phyloP scores from a whole-genome alignment of 148 eudicot species.

The Chenopodium formosanum region DNA sequence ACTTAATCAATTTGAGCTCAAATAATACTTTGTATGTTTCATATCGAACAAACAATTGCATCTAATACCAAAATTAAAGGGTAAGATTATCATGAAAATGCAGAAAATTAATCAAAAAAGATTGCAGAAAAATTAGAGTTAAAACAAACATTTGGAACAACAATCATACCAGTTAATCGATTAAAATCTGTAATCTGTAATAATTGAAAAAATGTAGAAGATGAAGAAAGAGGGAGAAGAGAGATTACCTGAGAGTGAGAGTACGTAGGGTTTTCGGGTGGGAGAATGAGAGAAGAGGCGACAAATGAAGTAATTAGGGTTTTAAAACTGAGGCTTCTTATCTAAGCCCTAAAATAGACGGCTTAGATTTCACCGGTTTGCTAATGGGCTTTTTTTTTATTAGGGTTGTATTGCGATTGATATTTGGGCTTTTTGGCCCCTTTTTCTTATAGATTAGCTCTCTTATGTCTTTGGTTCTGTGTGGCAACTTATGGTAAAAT shows the following conservation, averaged over 20 bases:
- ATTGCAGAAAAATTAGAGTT: neutral
- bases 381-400: neutral
- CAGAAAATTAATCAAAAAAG: neutral
- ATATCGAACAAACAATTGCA: neutral
- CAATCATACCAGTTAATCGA: neutral
- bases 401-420: neutral
- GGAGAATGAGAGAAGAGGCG: slow-evolving; percentile 6
- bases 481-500: too few species aligned
- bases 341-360: slow-evolving; percentile 23
- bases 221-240: neutral
- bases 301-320: slow-evolving; percentile 1
- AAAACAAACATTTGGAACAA: neutral
- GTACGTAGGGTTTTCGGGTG: neutral
- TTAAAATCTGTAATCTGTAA: neutral
- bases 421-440: neutral
- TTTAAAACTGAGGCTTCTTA: neutral
- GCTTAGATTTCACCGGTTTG: slow-evolving; percentile 9
- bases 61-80: neutral
- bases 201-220: neutral
- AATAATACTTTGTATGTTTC: neutral
- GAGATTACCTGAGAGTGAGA: slow-evolving; percentile 4
- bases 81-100: too few species aligned
- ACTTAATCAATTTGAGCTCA: neutral
- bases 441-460: neutral
- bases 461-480: too few species aligned